These are phyloP conservation scores for Balansia obtecta DNA, from an alignment of 2,329 filamentous ascomycete species.

Conservation along the genomic window DNA sequence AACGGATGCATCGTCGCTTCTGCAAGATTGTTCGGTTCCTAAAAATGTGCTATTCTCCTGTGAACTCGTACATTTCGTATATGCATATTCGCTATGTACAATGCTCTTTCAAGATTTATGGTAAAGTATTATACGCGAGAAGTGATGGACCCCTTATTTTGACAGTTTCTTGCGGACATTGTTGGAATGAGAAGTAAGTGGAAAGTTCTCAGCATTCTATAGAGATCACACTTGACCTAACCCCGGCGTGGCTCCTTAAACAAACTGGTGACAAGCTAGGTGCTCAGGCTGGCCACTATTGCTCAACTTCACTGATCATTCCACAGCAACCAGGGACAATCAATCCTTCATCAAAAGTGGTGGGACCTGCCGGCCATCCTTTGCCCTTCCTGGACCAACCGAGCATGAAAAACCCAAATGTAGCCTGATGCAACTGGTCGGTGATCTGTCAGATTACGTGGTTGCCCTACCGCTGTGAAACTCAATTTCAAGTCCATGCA, in stretches of 20 bases:
- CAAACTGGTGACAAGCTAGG: too few relatives aligned
- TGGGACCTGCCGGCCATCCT: background rate
- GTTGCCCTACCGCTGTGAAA: background rate
- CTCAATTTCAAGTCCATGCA: background rate
- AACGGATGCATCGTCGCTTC: slow-evolving; percentile 26
- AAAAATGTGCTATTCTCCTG: background rate
- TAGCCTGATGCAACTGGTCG: background rate
- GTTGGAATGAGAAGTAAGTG: too few relatives aligned
- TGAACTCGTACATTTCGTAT: background rate
- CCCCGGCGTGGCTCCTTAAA: too few relatives aligned
- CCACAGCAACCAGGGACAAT: too few relatives aligned
- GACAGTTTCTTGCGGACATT: too few relatives aligned
- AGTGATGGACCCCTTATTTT: background rate
- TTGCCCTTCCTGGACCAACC: background rate
- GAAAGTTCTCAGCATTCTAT: too few relatives aligned
- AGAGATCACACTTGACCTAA: too few relatives aligned
- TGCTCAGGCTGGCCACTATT: too few relatives aligned
- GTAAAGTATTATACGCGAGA: background rate
- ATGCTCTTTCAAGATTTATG: too few relatives aligned
- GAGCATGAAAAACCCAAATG: background rate
- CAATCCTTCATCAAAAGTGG: background rate
- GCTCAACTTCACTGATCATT: too few relatives aligned
- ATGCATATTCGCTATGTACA: background rate
- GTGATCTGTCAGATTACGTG: background rate
- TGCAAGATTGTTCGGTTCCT: slow-evolving; percentile 4